Evolutionary conservation across 2,329 filamentous ascomycete species (phyloP).

Genomic region (Fusarium beomiforme): DNA sequence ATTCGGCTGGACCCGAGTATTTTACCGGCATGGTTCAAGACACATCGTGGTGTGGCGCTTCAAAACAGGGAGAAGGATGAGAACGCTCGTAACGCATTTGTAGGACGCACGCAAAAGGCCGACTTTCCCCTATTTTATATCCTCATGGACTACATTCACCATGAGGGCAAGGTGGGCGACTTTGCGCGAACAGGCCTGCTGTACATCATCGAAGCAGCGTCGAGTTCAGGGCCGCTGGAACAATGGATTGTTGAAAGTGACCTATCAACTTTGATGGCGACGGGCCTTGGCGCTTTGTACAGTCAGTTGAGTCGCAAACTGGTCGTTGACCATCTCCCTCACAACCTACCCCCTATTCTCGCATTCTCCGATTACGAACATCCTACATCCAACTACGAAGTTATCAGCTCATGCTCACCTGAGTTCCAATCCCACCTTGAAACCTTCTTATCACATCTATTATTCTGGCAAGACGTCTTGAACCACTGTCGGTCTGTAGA

Average conservation of each 20-base stretch:
- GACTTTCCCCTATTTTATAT: conserved; percentile 98
- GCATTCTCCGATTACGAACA: conserved; percentile 89
- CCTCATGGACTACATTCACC: conserved; percentile 94
- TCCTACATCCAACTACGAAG: conserved; percentile 73
- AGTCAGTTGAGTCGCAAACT: conserved; percentile 78
- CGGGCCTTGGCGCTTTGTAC: conserved; percentile 82
- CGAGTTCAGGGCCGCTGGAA: conserved; percentile 82
- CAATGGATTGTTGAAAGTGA: conserved; percentile 98
- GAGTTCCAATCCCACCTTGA: conserved; percentile 88
- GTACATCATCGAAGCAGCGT: conserved; percentile 95
- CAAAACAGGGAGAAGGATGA: conserved; percentile 52
- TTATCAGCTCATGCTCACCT: conserved; percentile 77
- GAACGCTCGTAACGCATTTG: conserved; percentile 80
- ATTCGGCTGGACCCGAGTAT: conserved; percentile 90
- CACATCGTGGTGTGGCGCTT: conserved; percentile 48
- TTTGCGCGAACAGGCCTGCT: conserved; percentile 94
- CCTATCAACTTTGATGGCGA: conserved; percentile 95
- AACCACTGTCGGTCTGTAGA: conserved; percentile 94
- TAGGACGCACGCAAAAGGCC: conserved; percentile 84
- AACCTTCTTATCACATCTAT: conserved; percentile 91
- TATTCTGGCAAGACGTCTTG: conserved; percentile 98
- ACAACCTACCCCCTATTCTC: conserved; percentile 83
- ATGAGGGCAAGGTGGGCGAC: conserved; percentile 93
- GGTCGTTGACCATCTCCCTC: conserved; percentile 79
- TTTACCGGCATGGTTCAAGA: conserved; percentile 90